phyloP scores from a whole-genome alignment of 176 grass and related monocot species.

The Eleusine coracana region DNA sequence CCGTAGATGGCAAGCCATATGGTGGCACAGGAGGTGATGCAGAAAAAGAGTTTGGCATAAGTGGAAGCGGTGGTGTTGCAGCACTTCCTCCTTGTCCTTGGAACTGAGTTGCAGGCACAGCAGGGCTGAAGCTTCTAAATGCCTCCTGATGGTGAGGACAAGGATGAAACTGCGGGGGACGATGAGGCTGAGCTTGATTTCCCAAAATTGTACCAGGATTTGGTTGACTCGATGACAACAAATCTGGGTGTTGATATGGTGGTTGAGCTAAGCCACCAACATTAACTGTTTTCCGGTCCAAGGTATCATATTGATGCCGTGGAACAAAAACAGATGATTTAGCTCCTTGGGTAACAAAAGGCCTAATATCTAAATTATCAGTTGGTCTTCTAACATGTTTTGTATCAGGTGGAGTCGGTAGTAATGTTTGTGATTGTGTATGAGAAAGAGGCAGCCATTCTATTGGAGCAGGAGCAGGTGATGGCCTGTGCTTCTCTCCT shows the following conservation, averaged over 20 bases:
- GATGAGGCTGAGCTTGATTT: constrained; percentile 53
- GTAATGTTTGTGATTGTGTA: constrained; percentile 49
- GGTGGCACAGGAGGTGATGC: constrained; percentile 33
- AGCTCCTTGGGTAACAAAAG: constrained; percentile 48
- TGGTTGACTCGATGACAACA: constrained; percentile 46
- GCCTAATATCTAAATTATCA: constrained; percentile 54
- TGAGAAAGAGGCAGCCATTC: constrained; percentile 52
- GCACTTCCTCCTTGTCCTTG: constrained; percentile 48
- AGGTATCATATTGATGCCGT: constrained; percentile 46
- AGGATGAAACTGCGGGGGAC: constrained; percentile 31
- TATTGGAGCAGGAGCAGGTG: constrained; percentile 41
- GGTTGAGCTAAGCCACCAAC: constrained; percentile 46
- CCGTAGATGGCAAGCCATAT: constrained; percentile 33
- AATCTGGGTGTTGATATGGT: constrained; percentile 55
- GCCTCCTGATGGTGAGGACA: constrained; percentile 41
- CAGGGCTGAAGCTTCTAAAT: constrained; percentile 44
- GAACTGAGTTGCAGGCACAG: constrained; percentile 29
- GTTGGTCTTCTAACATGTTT: constrained; percentile 55
- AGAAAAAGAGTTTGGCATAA: constrained; percentile 54
- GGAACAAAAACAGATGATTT: constrained; percentile 75
- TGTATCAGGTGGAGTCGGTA: constrained; percentile 42
- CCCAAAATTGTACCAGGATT: constrained; percentile 51
- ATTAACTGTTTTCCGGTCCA: constrained; percentile 44
- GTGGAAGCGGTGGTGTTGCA: constrained; percentile 44
- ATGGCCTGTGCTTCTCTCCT: constrained; percentile 45